Evolutionary conservation across 768 basidiomycete genomes (phyloP), one percentile per base, ranked within the genome.

Genomic region (Sporobolomyces roseus): DNA sequence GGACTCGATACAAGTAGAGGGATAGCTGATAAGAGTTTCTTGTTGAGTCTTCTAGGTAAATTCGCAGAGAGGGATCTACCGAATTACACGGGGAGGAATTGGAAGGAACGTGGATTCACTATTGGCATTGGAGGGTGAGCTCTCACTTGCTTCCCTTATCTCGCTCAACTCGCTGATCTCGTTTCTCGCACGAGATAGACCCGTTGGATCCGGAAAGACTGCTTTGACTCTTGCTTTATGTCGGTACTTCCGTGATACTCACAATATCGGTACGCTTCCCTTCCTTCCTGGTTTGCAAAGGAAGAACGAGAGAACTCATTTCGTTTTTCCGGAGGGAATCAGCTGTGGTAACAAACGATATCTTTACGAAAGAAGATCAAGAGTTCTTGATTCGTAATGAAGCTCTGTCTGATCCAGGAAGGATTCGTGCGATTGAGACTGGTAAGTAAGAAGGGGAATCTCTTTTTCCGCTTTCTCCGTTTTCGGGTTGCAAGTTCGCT

Each of bases 281-380:
- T 14, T 30, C 19, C 35, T 2, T 38, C 29, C 9, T 17, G 14
- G 12, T 23, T 23, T 21, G 6, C 13, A 23, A 23, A 23, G 23
- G 23, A 46, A 14, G 6, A 21, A 46, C 12, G 23, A 46, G 12
- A 13, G 45, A 46, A 6, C 14, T 14, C 23, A 23, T 13, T 21
- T 46, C 45, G 45, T 14, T 10, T 25, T 16, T 75, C 4, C 21
- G n/a, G n/a, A 7, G n/a, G n/a, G n/a, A n/a, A n/a, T n/a, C 74
- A 92, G 93, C 91, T 38, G 92, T 91, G 3, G 91, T 94, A 19
- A 99, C 94, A n/a, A 99, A 99, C 79, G 94, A 99, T 79, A 99
- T 99, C 78, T 99, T 99, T 80, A 99, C 94, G 41, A 61, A 72
- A 27, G 94, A 98, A 78, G 94, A 98, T 77, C 93, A 96, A 78